A percentile compares a stretch with the other conserved stretches of the same genome.
These are phyloP conservation scores for Arthrobotrys musiformis DNA, from an alignment of 2,329 filamentous ascomycete species.

Conservation along the genomic window DNA sequence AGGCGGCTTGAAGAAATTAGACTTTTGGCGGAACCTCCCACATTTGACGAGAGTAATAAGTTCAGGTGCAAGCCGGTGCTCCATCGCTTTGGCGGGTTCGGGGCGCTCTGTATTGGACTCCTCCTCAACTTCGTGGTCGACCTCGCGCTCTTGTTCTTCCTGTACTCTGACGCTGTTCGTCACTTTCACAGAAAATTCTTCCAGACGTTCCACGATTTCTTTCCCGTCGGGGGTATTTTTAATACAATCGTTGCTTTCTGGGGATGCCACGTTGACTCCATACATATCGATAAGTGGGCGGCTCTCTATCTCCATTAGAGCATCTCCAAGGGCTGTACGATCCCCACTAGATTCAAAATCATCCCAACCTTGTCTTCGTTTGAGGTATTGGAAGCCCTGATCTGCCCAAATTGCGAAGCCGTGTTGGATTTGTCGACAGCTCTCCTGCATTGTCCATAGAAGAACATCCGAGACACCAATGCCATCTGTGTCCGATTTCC, in stretches of 20 bases:
- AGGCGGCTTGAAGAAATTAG: conserved; percentile 47
- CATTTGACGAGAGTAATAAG: conserved; percentile 33
- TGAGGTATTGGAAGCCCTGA: conserved; percentile 69
- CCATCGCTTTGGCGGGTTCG: conserved; percentile 57
- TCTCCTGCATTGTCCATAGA: conserved; percentile 71
- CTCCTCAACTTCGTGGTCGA: conserved; percentile 72
- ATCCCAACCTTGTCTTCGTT: not conserved
- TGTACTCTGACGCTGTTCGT: conserved; percentile 57
- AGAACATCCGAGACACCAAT: conserved; percentile 70
- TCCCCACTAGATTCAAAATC: conserved; percentile 24
- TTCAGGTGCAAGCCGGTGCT: conserved; percentile 64
- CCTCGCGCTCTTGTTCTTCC: conserved; percentile 77
- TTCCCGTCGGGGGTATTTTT: conserved; percentile 48
- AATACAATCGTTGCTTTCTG: not conserved
- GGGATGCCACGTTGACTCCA: not conserved
- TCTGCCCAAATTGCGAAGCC: conserved; percentile 71
- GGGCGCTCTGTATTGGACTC: conserved; percentile 70
- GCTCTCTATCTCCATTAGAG: conserved; percentile 63
- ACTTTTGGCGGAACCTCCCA: conserved; percentile 36
- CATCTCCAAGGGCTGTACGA: conserved; percentile 67
- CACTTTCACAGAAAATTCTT: conserved; percentile 11
- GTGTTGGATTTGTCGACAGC: conserved; percentile 66
- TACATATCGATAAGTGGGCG: conserved; percentile 57
- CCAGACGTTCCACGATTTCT: conserved; percentile 62
- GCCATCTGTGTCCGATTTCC: not conserved